These are phyloP conservation scores for Pythium dissotocum DNA, from an alignment of 352 stramenopile genomes.

Conservation along the genomic window DNA sequence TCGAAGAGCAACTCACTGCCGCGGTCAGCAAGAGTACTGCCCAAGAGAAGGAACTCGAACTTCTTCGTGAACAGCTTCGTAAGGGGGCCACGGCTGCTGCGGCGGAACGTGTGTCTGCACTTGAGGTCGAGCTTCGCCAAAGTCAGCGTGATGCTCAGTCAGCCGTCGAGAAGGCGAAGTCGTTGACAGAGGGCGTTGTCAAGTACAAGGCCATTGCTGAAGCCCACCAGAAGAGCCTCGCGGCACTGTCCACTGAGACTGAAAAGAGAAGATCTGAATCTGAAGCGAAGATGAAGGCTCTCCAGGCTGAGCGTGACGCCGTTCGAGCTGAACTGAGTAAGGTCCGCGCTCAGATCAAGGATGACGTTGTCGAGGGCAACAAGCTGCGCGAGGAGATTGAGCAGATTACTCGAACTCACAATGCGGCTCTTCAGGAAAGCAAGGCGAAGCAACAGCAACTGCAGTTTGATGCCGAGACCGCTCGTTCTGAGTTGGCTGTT, in stretches of 20 bases:
- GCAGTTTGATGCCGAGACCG: conserved; percentile 44
- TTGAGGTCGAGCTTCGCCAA: conserved; percentile 65
- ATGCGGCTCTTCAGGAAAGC: conserved; percentile 39
- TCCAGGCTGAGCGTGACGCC: conserved; percentile 41
- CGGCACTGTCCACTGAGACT: conserved; percentile 60
- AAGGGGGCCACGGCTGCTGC: conserved; percentile 65
- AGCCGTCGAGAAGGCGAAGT: conserved; percentile 58
- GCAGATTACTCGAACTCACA: conserved; percentile 36
- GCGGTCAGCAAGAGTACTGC: conserved; percentile 43
- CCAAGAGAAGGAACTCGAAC: conserved; percentile 60
- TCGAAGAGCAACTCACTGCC: conserved; percentile 55
- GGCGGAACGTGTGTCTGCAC: conserved; percentile 53
- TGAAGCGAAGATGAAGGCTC: conserved; percentile 45
- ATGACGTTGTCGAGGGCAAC: conserved; percentile 60
- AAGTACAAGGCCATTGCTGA: conserved; percentile 81
- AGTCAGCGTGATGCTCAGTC: conserved; percentile 61
- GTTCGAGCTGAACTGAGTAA: conserved; percentile 50
- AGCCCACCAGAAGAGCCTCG: conserved; percentile 70
- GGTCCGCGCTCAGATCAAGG: conserved; percentile 50
- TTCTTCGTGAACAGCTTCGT: conserved; percentile 55
- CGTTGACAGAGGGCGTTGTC: conserved; percentile 54
- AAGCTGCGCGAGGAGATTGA: conserved; percentile 73
- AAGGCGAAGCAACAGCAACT: conserved; percentile 50
- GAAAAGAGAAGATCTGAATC: conserved; percentile 62
- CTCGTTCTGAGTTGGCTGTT: conserved; percentile 44